phyloP scores from a whole-genome alignment of 1,139 yeast genomes.

The Sugiyamaella grinbergsii region DNA sequence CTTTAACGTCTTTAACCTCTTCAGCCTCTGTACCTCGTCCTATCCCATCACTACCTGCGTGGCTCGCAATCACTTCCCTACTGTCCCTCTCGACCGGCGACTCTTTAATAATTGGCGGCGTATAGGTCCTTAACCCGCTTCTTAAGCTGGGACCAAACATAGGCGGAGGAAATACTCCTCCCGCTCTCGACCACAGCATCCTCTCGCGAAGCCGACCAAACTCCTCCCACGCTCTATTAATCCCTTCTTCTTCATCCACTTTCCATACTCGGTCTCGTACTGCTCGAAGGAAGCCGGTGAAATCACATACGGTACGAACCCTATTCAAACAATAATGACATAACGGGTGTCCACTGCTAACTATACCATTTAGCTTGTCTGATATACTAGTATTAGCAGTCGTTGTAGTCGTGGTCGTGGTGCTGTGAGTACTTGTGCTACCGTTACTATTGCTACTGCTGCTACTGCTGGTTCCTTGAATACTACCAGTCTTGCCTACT shows the following conservation, averaged over 20 bases:
- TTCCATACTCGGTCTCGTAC: constrained; percentile 59
- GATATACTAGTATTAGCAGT: constrained; percentile 7
- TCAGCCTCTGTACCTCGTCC: neutral
- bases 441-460: neutral
- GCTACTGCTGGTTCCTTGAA: neutral
- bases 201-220: constrained; percentile 57
- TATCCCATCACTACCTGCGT: neutral
- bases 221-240: constrained; percentile 59
- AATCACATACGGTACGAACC: constrained; percentile 76
- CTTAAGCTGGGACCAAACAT: constrained; percentile 20
- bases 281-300: constrained; percentile 70
- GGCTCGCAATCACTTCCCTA: no score
- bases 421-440: neutral
- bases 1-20: neutral
- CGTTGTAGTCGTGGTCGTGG: constrained; percentile 9
- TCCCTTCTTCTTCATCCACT: constrained; percentile 45
- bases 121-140: constrained; percentile 3
- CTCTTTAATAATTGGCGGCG: neutral
- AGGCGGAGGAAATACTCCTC: constrained; percentile 44
- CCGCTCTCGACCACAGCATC: constrained; percentile 84
- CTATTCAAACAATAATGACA: constrained; percentile 82
- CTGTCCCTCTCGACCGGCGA: no score
- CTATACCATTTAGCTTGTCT: constrained; percentile 11
- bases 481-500: constrained; percentile 35
- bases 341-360: constrained; percentile 56